phyloP scores from a whole-genome alignment of 345 rosid genomes.

The Brassica napus region Da-Ae NC_063450.1:18440001-18440500 shows the following conservation, averaged over 20 bases:
- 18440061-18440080: not conserved
- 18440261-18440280: not conserved
- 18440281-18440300: constrained; percentile 63
- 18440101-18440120: not conserved
- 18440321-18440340: constrained; percentile 89
- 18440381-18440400: constrained; percentile 79
- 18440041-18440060: not conserved
- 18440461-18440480: constrained; percentile 1
- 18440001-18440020: not conserved
- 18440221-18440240: no score
- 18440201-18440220: no score
- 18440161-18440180: constrained; percentile 95
- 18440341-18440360: constrained; percentile 94
- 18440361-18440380: constrained; percentile 86
- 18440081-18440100: not conserved
- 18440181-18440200: constrained; percentile 95
- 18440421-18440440: constrained; percentile 78
- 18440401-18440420: constrained; percentile 63
- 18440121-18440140: not conserved
- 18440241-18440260: no score
- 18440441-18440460: constrained; percentile 93
- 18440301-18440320: constrained; percentile 80
- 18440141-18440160: constrained; percentile 81
- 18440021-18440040: not conserved
- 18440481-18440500: not conserved